Evolutionary conservation across 148 eudicot species (phyloP).

Genomic region (Arctostaphylos glauca): DNA sequence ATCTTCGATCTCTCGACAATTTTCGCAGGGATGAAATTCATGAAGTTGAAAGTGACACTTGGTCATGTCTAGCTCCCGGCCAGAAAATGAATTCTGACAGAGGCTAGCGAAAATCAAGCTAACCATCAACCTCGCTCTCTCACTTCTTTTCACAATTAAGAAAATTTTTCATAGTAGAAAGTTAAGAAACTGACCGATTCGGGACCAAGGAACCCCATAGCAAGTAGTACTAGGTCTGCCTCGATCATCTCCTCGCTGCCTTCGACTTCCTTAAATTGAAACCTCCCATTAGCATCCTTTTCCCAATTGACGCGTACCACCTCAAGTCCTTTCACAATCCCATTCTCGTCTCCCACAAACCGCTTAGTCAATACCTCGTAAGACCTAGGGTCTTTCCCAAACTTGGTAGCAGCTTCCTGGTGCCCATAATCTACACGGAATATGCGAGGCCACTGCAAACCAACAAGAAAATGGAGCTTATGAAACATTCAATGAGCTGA

Average conservation of each 20-base stretch:
- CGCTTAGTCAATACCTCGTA: slow-evolving; percentile 92
- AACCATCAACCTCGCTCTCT: neutral
- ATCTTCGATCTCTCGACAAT: neutral
- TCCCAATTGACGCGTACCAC: slow-evolving; percentile 81
- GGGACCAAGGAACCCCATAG: slow-evolving; percentile 99
- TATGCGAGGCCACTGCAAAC: slow-evolving; percentile 90
- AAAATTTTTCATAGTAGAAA: neutral
- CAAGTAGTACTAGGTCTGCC: slow-evolving; percentile 83
- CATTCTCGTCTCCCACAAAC: slow-evolving; percentile 84
- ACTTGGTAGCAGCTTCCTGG: slow-evolving; percentile 89
- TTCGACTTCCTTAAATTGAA: slow-evolving; percentile 84
- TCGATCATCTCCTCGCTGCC: slow-evolving; percentile 75
- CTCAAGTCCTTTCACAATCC: slow-evolving; percentile 80
- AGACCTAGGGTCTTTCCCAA: slow-evolving; percentile 92
- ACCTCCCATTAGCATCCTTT: slow-evolving; percentile 84
- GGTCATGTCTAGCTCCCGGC: neutral
- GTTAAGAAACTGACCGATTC: slow-evolving; percentile 66
- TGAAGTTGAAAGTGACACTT: neutral
- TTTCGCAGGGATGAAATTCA: slow-evolving; percentile 11
- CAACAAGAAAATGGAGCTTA: neutral
- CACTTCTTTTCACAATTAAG: neutral
- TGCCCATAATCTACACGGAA: slow-evolving; percentile 99
- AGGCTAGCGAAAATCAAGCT: too few species aligned
- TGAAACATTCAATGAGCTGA: neutral
- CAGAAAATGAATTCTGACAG: too few species aligned